Evolutionary conservation across 345 rosid species (phyloP), one percentile per base, ranked within the genome.

Genomic region (Rubroshorea leprosula): DNA sequence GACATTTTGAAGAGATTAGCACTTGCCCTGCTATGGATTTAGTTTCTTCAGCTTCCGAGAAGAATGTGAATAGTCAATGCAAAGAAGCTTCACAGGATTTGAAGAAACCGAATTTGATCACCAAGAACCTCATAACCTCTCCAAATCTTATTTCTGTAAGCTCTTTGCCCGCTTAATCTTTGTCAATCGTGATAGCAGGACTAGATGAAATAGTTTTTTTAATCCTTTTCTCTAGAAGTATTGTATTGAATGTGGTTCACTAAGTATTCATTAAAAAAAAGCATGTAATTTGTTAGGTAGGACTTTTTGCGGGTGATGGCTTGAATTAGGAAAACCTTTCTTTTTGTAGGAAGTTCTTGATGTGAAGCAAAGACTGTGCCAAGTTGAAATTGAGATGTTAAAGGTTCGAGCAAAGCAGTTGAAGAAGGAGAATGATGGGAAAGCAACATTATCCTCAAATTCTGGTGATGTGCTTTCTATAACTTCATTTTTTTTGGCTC

Each of bases 331-430:
- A 27, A 8, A 27, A 27, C 8, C 31, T 27, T 62, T 61, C 64
- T 58, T 51, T 23, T 44, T 58, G 31, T 52, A 72, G 77, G 74
- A 72, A 60, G 66, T 72, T 24, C 55, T 41, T 43, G 66, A 23
- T 60, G 26, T 72, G 51, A 76, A 72, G 62, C 70, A 76, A 66
- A 76, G 71, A 69, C 41, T 72, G 68, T 62, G 41, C 41, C 68
- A 72, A 57, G 62, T 72, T 17, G 77, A 76, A 54, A 27, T 8
- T 4, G 31, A 27, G 31, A 35, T 49, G 67, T 67, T 46, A 64
- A 63, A 72, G 46, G 14, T 25, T 44, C 68, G 54, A 49, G 38
- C 72, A 11, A 72, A 72, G 69, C 72, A 56, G 62, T 1, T 38
- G 64, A 61, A 69, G 31, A 69, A 55, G 56, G 59, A 53, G 55